These are phyloP conservation scores for Beauveria sp. DNA, from an alignment of 2,329 filamentous ascomycete species.

Conservation along the genomic window DNA sequence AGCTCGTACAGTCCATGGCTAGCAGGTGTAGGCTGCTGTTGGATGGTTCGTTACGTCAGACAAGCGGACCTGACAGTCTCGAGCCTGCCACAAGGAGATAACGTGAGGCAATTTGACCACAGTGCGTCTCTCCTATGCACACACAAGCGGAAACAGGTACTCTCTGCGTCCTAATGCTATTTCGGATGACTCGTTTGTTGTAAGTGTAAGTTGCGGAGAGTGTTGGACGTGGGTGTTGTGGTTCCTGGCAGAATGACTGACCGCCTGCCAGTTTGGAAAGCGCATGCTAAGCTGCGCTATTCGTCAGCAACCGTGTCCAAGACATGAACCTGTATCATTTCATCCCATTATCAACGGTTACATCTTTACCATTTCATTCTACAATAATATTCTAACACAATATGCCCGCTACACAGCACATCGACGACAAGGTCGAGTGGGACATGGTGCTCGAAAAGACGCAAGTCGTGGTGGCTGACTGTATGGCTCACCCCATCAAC, in stretches of 20 bases:
- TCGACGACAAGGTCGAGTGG: slow-evolving; percentile 9
- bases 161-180: no score
- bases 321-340: background rate
- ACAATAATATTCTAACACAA: background rate
- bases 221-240: background rate
- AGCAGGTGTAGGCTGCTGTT: no score
- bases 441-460: slow-evolving; percentile 10
- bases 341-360: background rate
- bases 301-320: slow-evolving; percentile 11
- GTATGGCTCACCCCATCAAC: background rate
- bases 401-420: background rate
- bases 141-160: no score
- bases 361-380: background rate
- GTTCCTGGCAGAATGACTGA: background rate
- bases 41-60: no score
- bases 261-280: background rate
- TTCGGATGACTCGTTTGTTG: no score
- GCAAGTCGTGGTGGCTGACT: slow-evolving; percentile 11
- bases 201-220: background rate
- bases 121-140: no score
- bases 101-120: no score
- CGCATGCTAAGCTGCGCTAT: background rate
- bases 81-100: no score
- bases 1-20: no score
- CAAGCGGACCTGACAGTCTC: no score